These are phyloP conservation scores for Sordaria brevicollis DNA, from an alignment of 495 filamentous ascomycete genomes.

Conservation along the genomic window DNA sequence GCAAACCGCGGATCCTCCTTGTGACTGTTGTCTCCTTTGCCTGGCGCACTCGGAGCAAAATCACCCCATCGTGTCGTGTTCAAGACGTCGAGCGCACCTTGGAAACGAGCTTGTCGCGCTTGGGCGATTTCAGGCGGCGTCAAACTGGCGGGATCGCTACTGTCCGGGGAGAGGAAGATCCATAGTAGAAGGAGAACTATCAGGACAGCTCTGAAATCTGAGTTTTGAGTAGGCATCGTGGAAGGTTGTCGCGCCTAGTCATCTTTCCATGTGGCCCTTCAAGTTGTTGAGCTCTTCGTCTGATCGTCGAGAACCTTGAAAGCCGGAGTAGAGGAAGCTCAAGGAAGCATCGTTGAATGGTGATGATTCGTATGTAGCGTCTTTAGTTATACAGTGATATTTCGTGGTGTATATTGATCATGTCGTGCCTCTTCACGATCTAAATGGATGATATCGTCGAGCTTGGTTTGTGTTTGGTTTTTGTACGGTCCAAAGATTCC, in stretches of 20 bases:
- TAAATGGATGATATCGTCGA: neutral
- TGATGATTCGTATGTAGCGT: neutral
- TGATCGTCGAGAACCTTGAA: neutral
- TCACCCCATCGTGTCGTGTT: slow-evolving; percentile 67
- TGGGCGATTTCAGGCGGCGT: slow-evolving; percentile 19
- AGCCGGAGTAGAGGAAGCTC: neutral
- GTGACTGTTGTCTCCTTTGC: slow-evolving; percentile 13
- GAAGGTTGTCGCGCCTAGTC: neutral
- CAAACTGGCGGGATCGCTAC: slow-evolving; percentile 16
- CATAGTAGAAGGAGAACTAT: slow-evolving; percentile 34
- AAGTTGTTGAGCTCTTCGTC: neutral
- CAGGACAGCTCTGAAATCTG: slow-evolving; percentile 28
- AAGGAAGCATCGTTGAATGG: neutral
- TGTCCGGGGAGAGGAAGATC: slow-evolving; percentile 29
- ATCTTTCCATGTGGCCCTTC: neutral
- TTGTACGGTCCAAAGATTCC: neutral
- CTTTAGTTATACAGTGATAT: neutral
- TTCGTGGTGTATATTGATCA: neutral
- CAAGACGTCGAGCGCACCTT: slow-evolving; percentile 50
- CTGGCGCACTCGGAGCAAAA: slow-evolving; percentile 42
- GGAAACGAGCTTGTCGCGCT: neutral
- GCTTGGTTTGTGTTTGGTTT: neutral
- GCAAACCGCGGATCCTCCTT: slow-evolving; percentile 44
- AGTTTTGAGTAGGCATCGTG: slow-evolving; percentile 25
- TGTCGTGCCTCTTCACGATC: neutral